Evolutionary conservation across 1,284 basidiomycete genomes (phyloP).

Genomic region (Testicularia cyperi): DNA sequence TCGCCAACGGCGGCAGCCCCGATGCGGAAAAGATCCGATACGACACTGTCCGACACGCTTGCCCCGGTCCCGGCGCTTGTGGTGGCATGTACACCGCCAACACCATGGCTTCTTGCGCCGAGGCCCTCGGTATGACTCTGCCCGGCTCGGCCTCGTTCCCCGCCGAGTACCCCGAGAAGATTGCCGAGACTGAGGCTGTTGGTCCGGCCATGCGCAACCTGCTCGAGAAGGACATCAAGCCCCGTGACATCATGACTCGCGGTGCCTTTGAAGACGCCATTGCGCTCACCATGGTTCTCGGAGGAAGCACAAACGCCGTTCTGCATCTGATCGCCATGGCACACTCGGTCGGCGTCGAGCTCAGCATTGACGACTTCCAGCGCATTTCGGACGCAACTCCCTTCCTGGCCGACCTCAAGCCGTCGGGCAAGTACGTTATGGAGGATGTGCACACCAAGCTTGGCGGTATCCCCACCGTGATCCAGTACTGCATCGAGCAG

Average conservation of each 20-base stretch:
- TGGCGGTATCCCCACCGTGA: conserved; percentile 63
- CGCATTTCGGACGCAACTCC: conserved; percentile 53
- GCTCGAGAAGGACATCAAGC: conserved; percentile 57
- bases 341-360: conserved; percentile 51
- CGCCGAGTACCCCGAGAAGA: conserved; percentile 58
- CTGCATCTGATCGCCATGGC: conserved; percentile 58
- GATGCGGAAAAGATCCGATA: conserved; percentile 56
- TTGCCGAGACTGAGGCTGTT: conserved; percentile 49
- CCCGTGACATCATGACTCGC: conserved; percentile 57
- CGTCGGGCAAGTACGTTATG: conserved; percentile 60
- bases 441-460: conserved; percentile 56
- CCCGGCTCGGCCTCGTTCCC: conserved; percentile 56
- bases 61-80: conserved; percentile 58
- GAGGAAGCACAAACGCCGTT: conserved; percentile 57
- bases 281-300: conserved; percentile 58
- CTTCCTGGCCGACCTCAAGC: conserved; percentile 59
- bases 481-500: conserved; percentile 58
- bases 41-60: conserved; percentile 54
- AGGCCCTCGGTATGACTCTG: conserved; percentile 58
- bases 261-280: conserved; percentile 58
- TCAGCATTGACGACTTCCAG: conserved; percentile 59
- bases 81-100: conserved; percentile 61
- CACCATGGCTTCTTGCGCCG: conserved; percentile 58
- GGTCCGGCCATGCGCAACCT: conserved; percentile 53
- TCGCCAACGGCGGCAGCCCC: conserved; percentile 50